Conservation (phyloP, 495 filamentous ascomycete species). For the Saxispiralis lemnorum region DNA sequence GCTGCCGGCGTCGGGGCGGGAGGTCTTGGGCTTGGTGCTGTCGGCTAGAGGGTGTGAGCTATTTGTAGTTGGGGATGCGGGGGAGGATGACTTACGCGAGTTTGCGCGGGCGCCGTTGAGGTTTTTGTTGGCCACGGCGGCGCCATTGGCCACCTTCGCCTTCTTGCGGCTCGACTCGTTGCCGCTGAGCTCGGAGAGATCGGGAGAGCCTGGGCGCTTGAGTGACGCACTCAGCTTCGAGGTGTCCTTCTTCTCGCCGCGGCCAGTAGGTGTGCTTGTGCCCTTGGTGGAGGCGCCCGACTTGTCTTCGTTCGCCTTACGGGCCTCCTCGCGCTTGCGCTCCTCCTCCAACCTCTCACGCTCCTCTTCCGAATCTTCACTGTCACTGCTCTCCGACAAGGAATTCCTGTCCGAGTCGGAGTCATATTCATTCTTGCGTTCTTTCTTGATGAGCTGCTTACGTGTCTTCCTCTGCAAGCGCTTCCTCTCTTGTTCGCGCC, state of each 20-base stretch:
- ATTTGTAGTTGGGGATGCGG: slow-evolving; percentile 23
- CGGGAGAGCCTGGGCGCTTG: slow-evolving; percentile 75
- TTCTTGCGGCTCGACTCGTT: slow-evolving; percentile 88
- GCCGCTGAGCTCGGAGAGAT: slow-evolving; percentile 74
- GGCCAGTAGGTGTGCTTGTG: slow-evolving; percentile 53
- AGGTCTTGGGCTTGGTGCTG: slow-evolving; percentile 31
- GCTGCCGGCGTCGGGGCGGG: slow-evolving; percentile 35
- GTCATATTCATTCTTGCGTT: slow-evolving; percentile 33
- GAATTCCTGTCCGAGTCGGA: slow-evolving; percentile 1
- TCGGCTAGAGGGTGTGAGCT: slow-evolving; percentile 9
- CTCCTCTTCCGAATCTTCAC: slow-evolving; percentile 26
- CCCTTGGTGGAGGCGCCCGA: slow-evolving; percentile 37
- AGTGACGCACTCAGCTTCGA: slow-evolving; percentile 31
- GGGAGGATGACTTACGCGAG: slow-evolving; percentile 26
- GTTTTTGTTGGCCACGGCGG: slow-evolving; percentile 16
- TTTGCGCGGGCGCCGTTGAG: slow-evolving; percentile 33
- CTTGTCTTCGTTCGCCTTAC: slow-evolving; percentile 27
- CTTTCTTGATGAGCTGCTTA: slow-evolving; percentile 64
- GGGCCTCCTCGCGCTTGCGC: slow-evolving; percentile 44
- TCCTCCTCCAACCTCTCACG: slow-evolving; percentile 50
- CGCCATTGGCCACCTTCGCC: slow-evolving; percentile 32
- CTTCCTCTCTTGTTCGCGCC: slow-evolving; percentile 51
- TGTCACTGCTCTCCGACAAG: slow-evolving; percentile 15
- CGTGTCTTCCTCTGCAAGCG: slow-evolving; percentile 27
- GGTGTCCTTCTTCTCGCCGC: slow-evolving; percentile 39